Percentiles rank a stretch among this genome's conserved stretches.
These are phyloP conservation scores for Aspergillus sp. DNA, from an alignment of 2,329 filamentous ascomycete genomes.

Conservation along the genomic window DNA sequence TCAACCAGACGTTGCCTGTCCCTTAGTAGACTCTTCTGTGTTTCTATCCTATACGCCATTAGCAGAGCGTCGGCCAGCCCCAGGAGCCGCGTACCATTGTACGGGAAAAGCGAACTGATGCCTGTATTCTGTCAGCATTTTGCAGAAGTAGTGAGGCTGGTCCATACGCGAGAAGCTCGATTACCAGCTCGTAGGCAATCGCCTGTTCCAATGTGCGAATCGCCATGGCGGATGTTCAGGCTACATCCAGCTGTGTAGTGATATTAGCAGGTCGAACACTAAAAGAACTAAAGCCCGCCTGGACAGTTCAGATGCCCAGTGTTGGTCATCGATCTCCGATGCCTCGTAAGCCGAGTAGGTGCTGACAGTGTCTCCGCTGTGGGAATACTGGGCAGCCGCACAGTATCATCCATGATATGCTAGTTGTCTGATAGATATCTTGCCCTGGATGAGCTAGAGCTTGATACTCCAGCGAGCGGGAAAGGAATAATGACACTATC, in stretches of 20 bases:
- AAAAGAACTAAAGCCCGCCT: not conserved
- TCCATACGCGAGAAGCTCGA: not conserved
- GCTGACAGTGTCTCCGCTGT: not conserved
- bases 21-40: not conserved
- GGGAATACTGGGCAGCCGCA: not conserved
- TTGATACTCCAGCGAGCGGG: too few species aligned
- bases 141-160: not conserved
- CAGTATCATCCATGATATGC: not conserved
- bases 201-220: not conserved
- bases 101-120: constrained; percentile 9
- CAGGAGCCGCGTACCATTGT: constrained; percentile 1
- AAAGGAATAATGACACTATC: not conserved
- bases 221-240: not conserved
- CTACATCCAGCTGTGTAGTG: not conserved
- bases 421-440: not conserved
- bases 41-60: not conserved
- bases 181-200: not conserved
- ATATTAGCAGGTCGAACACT: not conserved
- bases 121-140: not conserved
- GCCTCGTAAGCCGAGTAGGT: not conserved
- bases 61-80: too few species aligned
- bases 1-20: not conserved
- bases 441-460: not conserved
- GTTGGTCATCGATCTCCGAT: not conserved
- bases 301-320: not conserved